Evolutionary conservation across 2,329 filamentous ascomycete genomes (phyloP).

Genomic region (Sarocladium oryzae): DNA sequence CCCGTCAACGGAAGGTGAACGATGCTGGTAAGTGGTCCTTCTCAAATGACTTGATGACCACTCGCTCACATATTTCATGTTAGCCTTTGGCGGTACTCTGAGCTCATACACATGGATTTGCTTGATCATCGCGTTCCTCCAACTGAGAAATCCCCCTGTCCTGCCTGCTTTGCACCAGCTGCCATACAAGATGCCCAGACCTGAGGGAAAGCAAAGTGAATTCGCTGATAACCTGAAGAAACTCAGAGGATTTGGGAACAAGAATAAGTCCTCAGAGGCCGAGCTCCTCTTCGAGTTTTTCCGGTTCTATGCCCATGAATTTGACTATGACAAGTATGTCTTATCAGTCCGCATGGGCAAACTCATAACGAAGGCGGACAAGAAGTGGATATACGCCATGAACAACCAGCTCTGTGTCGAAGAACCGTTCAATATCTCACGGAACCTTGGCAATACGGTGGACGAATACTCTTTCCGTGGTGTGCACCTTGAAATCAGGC

Average conservation of each 20-base stretch:
- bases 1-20: slow-evolving; percentile 83
- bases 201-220: slow-evolving; percentile 61
- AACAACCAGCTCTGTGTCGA: slow-evolving; percentile 91
- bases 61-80: slow-evolving; percentile 19
- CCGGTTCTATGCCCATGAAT: slow-evolving; percentile 86
- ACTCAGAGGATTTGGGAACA: slow-evolving; percentile 64
- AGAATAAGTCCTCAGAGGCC: slow-evolving; percentile 77
- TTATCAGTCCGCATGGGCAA: slow-evolving; percentile 80
- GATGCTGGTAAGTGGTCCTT: slow-evolving; percentile 72
- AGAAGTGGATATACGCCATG: slow-evolving; percentile 74
- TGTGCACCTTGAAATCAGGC: slow-evolving; percentile 79
- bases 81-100: slow-evolving; percentile 85
- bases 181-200: slow-evolving; percentile 38
- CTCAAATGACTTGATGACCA: not conserved
- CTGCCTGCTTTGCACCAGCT: slow-evolving; percentile 78
- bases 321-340: slow-evolving; percentile 79
- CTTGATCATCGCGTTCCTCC: slow-evolving; percentile 92
- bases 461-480: slow-evolving; percentile 93
- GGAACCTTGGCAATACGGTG: slow-evolving; percentile 92
- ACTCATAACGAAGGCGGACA: slow-evolving; percentile 72
- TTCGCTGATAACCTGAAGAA: slow-evolving; percentile 84
- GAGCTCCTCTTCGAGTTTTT: slow-evolving; percentile 94
- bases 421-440: slow-evolving; percentile 84
- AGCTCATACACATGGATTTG: slow-evolving; percentile 99
- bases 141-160: slow-evolving; percentile 77